Base-by-base conservation (phyloP, 225 moss, liverwort and hornwort species). In the Pseudoscleropodium purum region DNA sequence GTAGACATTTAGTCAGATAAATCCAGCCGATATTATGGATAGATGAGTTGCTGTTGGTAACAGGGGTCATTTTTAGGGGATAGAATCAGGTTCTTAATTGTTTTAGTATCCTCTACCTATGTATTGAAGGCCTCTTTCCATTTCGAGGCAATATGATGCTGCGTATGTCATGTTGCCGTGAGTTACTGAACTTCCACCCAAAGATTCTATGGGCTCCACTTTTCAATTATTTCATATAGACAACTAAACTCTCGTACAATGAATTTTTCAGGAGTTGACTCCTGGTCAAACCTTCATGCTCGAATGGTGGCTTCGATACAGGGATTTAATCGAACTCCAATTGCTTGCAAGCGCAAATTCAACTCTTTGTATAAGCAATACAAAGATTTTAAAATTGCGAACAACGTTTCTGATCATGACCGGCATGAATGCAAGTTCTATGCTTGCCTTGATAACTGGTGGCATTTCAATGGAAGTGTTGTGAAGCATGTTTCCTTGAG, bases 321-420 rank as follows among this genome's bases (percentile, higher is more conserved):
- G 45, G 90, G 91, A 34, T 93, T 93, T 87, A 89, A 76, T 64
- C 91, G 91, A 63, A 91, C 93, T 60, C 91, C 92, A 45, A 49
- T 92, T 85, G 93, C 93, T 56, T 93, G 93, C 91, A 89, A 88
- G 83, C 88, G 91, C 83, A 93, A 93, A 67, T 93, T 93, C 86
- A 90, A 90, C 61, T 89, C 88, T 49, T 85, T 93, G 83, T 93
- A 91, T 59, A 93, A 93, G 88, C 91, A 89, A 43, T 91, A 91
- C 74, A 91, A 85, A 43, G 89, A 93, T 59, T 89, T 72, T 76
- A 93, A 90, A 88, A 79, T 86, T 85, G 88, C 89, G 8, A 90
- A 93, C 85, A 89, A 83, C 45, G 69, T 88, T 69, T 90, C 51
- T 45, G 73, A 82, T 59, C 73, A 63, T 41, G 87, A 86, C 20